These are phyloP conservation scores for Choiromyces venosus DNA, from an alignment of 495 filamentous ascomycete genomes.

Conservation along the genomic window DNA sequence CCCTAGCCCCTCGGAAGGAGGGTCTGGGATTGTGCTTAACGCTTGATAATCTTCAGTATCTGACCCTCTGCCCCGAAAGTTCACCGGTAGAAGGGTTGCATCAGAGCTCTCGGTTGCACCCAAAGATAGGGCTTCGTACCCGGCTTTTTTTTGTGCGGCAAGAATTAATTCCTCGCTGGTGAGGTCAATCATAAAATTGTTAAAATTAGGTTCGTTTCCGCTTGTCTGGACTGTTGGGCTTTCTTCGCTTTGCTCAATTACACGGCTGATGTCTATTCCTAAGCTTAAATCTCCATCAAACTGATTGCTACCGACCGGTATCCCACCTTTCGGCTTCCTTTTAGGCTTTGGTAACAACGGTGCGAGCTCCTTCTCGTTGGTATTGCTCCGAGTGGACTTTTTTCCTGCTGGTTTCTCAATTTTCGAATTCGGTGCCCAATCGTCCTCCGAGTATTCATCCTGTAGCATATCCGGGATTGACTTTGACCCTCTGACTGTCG, in stretches of 20 bases:
- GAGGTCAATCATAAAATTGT: constrained; percentile 27
- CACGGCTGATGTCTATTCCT: constrained; percentile 16
- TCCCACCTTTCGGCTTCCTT: constrained; percentile 13
- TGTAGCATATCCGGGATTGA: constrained; percentile 21
- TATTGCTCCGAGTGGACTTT: constrained; percentile 33
- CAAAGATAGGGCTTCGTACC: constrained; percentile 23
- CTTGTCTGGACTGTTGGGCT: constrained; percentile 13
- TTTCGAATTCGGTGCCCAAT: constrained; percentile 16
- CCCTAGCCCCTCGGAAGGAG: constrained; percentile 9
- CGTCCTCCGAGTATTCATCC: constrained; percentile 21
- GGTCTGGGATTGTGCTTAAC: constrained; percentile 31
- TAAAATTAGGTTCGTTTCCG: neutral
- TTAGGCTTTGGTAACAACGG: constrained; percentile 35
- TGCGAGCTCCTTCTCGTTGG: constrained; percentile 21
- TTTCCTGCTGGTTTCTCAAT: constrained; percentile 10
- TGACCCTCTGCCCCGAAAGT: neutral
- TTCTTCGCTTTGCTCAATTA: constrained; percentile 16
- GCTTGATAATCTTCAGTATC: constrained; percentile 12
- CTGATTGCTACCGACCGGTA: constrained; percentile 3
- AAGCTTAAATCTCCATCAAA: constrained; percentile 20
- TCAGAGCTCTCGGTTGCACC: constrained; percentile 1
- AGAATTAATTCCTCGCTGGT: constrained; percentile 25
- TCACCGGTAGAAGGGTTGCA: neutral
- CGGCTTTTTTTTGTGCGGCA: constrained; percentile 16
- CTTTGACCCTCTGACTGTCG: constrained; percentile 8